Base-by-base conservation (phyloP, 495 filamentous ascomycete species). In the Acidomyces sp. region DNA sequence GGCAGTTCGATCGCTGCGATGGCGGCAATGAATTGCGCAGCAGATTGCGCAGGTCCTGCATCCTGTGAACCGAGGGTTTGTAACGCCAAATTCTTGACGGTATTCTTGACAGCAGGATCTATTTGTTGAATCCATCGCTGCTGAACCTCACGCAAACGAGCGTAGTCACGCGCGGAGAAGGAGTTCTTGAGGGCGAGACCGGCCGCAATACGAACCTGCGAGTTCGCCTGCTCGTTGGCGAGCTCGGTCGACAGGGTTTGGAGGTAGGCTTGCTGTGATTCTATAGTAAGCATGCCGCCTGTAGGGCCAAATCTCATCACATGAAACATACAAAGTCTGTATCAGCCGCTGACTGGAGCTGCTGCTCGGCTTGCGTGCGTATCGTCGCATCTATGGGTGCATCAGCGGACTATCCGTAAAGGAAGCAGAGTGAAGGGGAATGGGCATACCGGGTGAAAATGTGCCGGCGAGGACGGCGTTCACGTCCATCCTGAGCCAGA, bases 181-280 rank as follows among this genome's bases (percentile, higher is more conserved):
- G 90, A 76, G 68, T 97, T 97, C 68, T 97, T 97, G 54, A 97
- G 64, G 34, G 88, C 86, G 51, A 97, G 75, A 80, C 85, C 90
- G 42, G 90, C 90, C 41, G 90, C 87, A 39, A 78, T 77, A 69
- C 90, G 78, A 52, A 94, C 84, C 60, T 82, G 79, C 31, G 82
- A 66, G 46, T 83, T 71, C 49, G 80, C 75, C 41, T 72, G 70
- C 50, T 96, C 92, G 65, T 93, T 94, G 52, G 87, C 87, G 48
- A 97, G 76, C 60, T 90, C 85, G 63, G 82, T 76, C 37, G 83
- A 85, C 51, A 97, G 80, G 41, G 86, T 90, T 47, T 77, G 70
- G 43, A 97, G 75, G 65, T 97, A 97, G 62, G 74, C 71, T 43
- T 88, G 75, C 90, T 97, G 48, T 49, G 26, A 13, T 29, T 29